A percentile compares a stretch with the other conserved stretches of the same genome.
These are phyloP conservation scores for Acacia crassicarpa DNA, from an alignment of 306 rosid genomes.

Conservation along the genomic window DNA sequence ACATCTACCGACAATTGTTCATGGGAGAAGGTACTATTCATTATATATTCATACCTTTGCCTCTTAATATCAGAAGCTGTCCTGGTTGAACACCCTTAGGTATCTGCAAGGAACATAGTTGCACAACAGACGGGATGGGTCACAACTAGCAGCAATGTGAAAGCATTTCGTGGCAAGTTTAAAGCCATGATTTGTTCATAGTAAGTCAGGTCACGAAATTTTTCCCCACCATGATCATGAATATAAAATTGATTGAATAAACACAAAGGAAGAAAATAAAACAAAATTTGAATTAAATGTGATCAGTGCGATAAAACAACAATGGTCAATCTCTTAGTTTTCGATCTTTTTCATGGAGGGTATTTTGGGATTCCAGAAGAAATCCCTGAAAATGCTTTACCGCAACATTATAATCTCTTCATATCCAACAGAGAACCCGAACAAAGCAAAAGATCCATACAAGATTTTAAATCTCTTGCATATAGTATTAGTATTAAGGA, in stretches of 20 bases:
- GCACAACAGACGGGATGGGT: conserved; percentile 35
- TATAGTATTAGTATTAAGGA: neutral
- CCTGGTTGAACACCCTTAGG: conserved; percentile 95
- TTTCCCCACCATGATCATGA: conserved; percentile 18
- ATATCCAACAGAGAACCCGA: conserved; percentile 1
- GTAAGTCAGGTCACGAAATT: conserved; percentile 17
- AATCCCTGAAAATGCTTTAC: neutral
- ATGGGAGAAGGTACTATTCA: conserved; percentile 17
- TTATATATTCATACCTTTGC: conserved; percentile 75
- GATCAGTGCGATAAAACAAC: conserved; percentile 6
- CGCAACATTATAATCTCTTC: neutral
- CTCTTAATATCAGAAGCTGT: conserved; percentile 76
- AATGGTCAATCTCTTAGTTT: conserved; percentile 12
- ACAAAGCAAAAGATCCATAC: neutral
- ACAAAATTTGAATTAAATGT: conserved; percentile 3
- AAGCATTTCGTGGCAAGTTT: conserved; percentile 10
- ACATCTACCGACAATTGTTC: conserved; percentile 20
- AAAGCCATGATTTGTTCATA: neutral
- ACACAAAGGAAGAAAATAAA: neutral
- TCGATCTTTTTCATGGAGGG: neutral
- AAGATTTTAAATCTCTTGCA: neutral
- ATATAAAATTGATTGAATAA: neutral
- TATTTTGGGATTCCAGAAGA: neutral
- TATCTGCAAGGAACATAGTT: conserved; percentile 59
- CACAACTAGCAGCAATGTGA: conserved; percentile 8